A percentile compares a stretch with the other conserved stretches of the same genome.
phyloP scores from a whole-genome alignment of 768 basidiomycete genomes.

The Pisolithus sp. region DNA sequence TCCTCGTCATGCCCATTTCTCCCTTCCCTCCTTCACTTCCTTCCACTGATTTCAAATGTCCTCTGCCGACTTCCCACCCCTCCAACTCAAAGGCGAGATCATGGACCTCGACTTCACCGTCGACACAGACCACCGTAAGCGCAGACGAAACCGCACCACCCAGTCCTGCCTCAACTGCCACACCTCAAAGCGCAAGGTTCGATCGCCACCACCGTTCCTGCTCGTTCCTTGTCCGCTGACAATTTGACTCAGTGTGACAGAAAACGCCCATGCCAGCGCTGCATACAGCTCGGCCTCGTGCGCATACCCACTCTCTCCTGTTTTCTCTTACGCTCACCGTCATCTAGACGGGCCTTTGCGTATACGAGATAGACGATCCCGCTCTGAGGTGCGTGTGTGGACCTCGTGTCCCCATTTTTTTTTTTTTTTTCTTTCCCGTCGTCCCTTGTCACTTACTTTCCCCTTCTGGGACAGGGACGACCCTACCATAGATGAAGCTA shows the following conservation, averaged over 20 bases:
- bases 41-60: conserved; percentile 34
- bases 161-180: conserved; percentile 87
- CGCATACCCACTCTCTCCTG: conserved; percentile 9
- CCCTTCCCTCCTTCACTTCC: conserved; percentile 38
- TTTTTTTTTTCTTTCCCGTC: not conserved
- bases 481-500: conserved; percentile 81
- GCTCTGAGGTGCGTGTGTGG: conserved; percentile 50
- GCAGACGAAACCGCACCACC: conserved; percentile 87
- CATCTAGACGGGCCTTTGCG: conserved; percentile 81
- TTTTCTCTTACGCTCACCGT: conserved; percentile 2
- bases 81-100: conserved; percentile 69
- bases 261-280: conserved; percentile 85
- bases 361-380: conserved; percentile 91
- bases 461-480: conserved; percentile 53
- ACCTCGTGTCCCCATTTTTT: not conserved
- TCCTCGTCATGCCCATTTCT: conserved; percentile 36
- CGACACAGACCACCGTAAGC: conserved; percentile 72
- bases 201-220: conserved; percentile 8
- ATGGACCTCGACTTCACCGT: conserved; percentile 73
- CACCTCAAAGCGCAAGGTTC: conserved; percentile 88
- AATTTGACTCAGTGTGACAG: conserved; percentile 65
- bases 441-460: not conserved
- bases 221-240: conserved; percentile 6
- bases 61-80: conserved; percentile 38
- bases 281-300: conserved; percentile 85